Percentiles rank a stretch among this genome's conserved stretches.
These are phyloP conservation scores for Pleurotus cornucopiae DNA, from an alignment of 768 basidiomycete species.

Conservation along the genomic window DNA sequence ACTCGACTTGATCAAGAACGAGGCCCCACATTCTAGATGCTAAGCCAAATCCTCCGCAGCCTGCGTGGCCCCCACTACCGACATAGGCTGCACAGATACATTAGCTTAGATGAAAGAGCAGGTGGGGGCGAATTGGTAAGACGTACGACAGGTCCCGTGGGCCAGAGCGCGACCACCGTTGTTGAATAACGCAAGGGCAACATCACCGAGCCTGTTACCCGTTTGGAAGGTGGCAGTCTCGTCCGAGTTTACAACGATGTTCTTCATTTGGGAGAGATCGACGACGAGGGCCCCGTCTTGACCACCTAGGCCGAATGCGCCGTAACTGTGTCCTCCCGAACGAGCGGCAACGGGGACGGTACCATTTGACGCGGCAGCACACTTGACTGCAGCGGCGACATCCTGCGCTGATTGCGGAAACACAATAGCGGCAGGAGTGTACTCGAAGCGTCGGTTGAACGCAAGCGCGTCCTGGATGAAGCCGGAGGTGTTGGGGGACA, in stretches of 20 bases:
- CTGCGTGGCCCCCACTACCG: constrained; percentile 42
- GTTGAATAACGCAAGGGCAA: constrained; percentile 30
- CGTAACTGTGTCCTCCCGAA: constrained; percentile 32
- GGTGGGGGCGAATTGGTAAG: background rate
- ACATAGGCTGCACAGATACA: constrained; percentile 24
- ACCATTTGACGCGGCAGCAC: background rate
- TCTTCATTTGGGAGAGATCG: constrained; percentile 33
- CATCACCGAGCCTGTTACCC: constrained; percentile 34
- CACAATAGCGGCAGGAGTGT: constrained; percentile 10
- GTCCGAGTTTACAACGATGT: constrained; percentile 24
- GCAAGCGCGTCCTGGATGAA: background rate
- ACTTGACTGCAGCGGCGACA: constrained; percentile 1
- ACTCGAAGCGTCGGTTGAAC: constrained; percentile 24
- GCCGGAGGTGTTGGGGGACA: background rate
- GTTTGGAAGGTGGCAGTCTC: constrained; percentile 31
- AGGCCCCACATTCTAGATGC: constrained; percentile 33
- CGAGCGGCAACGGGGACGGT: background rate
- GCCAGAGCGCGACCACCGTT: constrained; percentile 32
- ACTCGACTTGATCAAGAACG: constrained; percentile 26
- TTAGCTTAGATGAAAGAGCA: background rate
- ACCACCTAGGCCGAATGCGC: constrained; percentile 39
- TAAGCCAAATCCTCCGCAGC: constrained; percentile 31
- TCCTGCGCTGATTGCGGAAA: background rate
- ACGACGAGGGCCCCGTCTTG: constrained; percentile 36
- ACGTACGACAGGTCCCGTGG: constrained; percentile 34